phyloP scores from a whole-genome alignment of 225 moss, liverwort and hornwort genomes.

The Sphagnum tenellum region DNA sequence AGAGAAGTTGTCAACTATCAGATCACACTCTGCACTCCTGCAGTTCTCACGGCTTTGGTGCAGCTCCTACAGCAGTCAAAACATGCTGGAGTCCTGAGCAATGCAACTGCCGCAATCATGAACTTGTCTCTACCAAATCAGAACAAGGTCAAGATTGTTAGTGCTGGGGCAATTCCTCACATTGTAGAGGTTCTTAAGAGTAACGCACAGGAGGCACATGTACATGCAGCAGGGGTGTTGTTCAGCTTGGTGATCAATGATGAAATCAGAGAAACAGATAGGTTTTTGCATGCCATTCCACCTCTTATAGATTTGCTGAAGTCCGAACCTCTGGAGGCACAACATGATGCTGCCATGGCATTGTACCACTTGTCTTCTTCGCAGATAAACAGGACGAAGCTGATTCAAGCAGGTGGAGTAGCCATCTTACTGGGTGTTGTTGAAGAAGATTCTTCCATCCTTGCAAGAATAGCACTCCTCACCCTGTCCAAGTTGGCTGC shows the following conservation, averaged over 20 bases:
- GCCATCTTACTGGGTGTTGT: conserved; percentile 64
- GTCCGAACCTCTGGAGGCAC: conserved; percentile 42
- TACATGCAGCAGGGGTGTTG: conserved; percentile 82
- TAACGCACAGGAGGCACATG: conserved; percentile 54
- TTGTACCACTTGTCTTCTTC: conserved; percentile 80
- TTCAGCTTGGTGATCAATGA: conserved; percentile 87
- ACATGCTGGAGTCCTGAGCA: conserved; percentile 55
- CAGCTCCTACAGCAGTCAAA: conserved; percentile 48
- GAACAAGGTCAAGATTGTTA: conserved; percentile 84
- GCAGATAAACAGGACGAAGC: conserved; percentile 77
- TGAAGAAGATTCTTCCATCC: conserved; percentile 45
- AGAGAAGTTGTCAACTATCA: conserved; percentile 55
- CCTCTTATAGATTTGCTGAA: conserved; percentile 69
- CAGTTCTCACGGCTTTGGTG: conserved; percentile 48
- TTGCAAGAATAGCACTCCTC: conserved; percentile 64
- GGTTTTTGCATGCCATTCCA: conserved; percentile 82
- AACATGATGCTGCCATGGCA: conserved; percentile 89
- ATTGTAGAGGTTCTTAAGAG: conserved; percentile 72
- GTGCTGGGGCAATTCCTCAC: conserved; percentile 64
- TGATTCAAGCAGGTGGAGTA: conserved; percentile 74
- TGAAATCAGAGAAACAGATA: conserved; percentile 85
- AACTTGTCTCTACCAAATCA: conserved; percentile 72
- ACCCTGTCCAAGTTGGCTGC: conserved; percentile 73
- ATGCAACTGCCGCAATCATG: conserved; percentile 74
- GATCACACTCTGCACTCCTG: conserved; percentile 39